Evolutionary conservation across 345 rosid genomes (phyloP).

Genomic region (Melaleuca alternifolia): DNA sequence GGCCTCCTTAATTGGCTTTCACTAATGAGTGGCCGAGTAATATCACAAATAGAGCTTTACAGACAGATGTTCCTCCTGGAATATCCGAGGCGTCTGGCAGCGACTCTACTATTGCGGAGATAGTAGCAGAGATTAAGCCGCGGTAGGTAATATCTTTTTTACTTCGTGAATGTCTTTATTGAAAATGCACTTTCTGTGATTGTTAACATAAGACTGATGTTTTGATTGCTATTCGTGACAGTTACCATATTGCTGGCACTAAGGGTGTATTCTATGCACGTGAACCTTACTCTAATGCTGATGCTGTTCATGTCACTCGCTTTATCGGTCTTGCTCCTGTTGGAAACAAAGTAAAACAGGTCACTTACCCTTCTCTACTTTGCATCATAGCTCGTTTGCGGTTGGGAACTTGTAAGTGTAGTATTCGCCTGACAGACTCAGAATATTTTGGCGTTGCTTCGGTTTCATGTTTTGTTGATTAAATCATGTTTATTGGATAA

Average conservation of each 20-base stretch:
- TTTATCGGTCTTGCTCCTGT: constrained; percentile 87
- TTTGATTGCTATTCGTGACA: constrained; percentile 16
- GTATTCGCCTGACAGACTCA: neutral
- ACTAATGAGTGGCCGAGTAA: constrained; percentile 98
- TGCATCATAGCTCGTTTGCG: neutral
- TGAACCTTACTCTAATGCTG: constrained; percentile 66
- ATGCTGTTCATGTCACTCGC: constrained; percentile 72
- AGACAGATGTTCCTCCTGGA: constrained; percentile 41
- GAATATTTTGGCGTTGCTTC: neutral
- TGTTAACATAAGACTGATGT: neutral
- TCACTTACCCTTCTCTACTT: constrained; percentile 3
- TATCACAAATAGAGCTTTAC: constrained; percentile 42
- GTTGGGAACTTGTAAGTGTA: neutral
- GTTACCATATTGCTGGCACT: constrained; percentile 90
- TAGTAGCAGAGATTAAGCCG: constrained; percentile 82
- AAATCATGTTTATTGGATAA: neutral
- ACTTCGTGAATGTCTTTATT: neutral
- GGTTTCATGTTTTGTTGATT: neutral
- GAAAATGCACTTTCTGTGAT: neutral
- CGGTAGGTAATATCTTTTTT: constrained; percentile 28
- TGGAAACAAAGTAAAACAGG: constrained; percentile 94
- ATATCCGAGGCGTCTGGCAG: constrained; percentile 41
- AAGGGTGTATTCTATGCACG: constrained; percentile 80
- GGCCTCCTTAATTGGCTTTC: constrained; percentile 36
- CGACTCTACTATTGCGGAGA: constrained; percentile 51